Conservation (phyloP, 257 asterid genomes). For the Mentha longifolia region DNA sequence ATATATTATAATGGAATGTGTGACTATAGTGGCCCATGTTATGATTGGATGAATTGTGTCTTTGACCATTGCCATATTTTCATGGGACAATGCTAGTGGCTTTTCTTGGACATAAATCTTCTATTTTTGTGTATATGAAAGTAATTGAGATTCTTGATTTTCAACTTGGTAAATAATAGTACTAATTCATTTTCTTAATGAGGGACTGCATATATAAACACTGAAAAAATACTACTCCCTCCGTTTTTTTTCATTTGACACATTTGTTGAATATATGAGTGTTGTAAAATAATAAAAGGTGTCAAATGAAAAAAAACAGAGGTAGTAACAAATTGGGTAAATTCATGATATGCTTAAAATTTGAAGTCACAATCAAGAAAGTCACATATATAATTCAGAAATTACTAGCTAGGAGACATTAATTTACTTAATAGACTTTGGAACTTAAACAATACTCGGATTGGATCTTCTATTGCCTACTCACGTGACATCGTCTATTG, state of each 20-base stretch:
- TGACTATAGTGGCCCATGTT: constrained; percentile 27
- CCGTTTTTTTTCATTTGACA: no score
- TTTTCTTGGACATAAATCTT: constrained; percentile 10
- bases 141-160: not conserved
- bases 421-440: no score
- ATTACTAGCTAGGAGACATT: no score
- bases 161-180: not conserved
- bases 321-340: not conserved
- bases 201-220: not conserved
- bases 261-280: no score
- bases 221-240: not conserved
- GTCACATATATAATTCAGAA: not conserved
- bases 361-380: constrained; percentile 3
- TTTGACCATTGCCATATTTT: constrained; percentile 23
- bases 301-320: no score
- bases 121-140: not conserved
- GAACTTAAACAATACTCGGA: no score
- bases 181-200: not conserved
- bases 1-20: not conserved
- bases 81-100: constrained; percentile 32
- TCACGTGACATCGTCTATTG: no score
- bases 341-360: not conserved
- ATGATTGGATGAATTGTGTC: constrained; percentile 29
- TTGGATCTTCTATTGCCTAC: no score
- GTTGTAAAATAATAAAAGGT: no score